Percentiles rank a stretch among this genome's conserved stretches.
Evolutionary conservation across 148 eudicot species (phyloP).

Genomic region (Persicaria tinctoria): DNA sequence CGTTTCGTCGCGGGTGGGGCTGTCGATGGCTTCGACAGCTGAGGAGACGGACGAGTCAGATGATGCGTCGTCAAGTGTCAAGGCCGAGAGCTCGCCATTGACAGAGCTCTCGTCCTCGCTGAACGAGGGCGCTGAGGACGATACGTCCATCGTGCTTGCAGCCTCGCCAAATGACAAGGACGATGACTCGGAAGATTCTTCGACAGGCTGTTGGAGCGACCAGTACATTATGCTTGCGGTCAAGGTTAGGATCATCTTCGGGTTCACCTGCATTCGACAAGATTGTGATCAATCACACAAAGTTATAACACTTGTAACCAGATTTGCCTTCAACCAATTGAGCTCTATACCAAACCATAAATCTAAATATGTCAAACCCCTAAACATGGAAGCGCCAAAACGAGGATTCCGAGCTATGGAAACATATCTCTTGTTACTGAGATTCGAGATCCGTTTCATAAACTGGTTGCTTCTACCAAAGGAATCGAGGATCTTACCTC

Average conservation of each 20-base stretch:
- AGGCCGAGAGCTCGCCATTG: conserved; percentile 47
- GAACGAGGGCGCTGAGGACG: conserved; percentile 18
- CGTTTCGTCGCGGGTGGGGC: conserved; percentile 2
- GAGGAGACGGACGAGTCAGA: conserved; percentile 53
- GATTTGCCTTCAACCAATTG: too few species aligned
- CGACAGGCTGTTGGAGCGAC: conserved; percentile 9
- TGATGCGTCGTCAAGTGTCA: conserved; percentile 49
- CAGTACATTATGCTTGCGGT: conserved; percentile 16
- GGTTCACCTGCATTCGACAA: conserved; percentile 28
- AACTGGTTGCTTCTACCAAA: background rate
- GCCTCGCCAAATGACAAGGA: conserved; percentile 10
- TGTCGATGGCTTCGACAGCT: conserved; percentile 24
- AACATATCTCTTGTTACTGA: conserved; percentile 40
- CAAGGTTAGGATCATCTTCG: conserved; percentile 12
- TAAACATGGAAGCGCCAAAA: too few species aligned
- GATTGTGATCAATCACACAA: conserved; percentile 50
- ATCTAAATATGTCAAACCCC: too few species aligned
- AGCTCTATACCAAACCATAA: conserved; percentile 23
- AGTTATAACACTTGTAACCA: background rate
- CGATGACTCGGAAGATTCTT: conserved; percentile 16
- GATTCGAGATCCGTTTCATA: background rate
- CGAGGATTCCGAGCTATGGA: too few species aligned
- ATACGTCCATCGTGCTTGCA: background rate
- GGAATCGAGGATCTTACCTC: conserved; percentile 38
- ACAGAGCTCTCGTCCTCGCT: conserved; percentile 66